Evolutionary conservation across 140 eudicot genomes (phyloP), one percentile per base, ranked within the genome.

Genomic region (Eryngium alpinum): DNA sequence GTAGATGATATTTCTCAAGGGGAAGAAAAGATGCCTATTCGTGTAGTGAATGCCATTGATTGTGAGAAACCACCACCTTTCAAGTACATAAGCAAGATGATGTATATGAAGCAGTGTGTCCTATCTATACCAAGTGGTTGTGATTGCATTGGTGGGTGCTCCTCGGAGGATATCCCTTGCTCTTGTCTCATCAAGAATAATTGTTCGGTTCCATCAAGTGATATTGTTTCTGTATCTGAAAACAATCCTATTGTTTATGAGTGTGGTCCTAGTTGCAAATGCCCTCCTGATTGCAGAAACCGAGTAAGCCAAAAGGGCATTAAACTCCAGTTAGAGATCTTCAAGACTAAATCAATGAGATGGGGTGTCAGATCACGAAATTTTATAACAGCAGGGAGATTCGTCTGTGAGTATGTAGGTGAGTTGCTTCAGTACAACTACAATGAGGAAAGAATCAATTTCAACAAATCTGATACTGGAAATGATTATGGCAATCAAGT

Each of bases 321-420:
- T 2, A 57, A 57, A 44, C 50, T 82, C 56, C 86, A 70, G 7
- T 70, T 86, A 15, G 88, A 86, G 62, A 29, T 86, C 34, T 86
- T 86, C 62, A 86, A 65, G 43, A 82, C 86, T 18, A 73, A 65
- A 21, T 19, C 84, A 17, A 73, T 29, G 76, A 84, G 84, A 10
- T 83, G 86, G 86, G 89, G 89, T 79, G 89, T 83, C 1, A 70
- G 86, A 69, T 86, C 86, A 22, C 81, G 84, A 25, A 83, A 72
- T 74, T 74, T 75, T 21, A 80, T 86, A 59, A 33, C 84, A 11
- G 67, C 81, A 9, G 89, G 89, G 28, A 75, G 86, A 44, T 86
- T 86, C 60, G 70, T 86, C 32, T 83, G 89, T 18, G 89, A 86
- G 81, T 83, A 80, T n/a, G 44, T 77, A 5, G 89, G 89, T 4